Percentiles rank a stretch among this genome's conserved stretches.
These are phyloP conservation scores for Hericium rajendrae DNA, from an alignment of 768 basidiomycete genomes.

Conservation along the genomic window DNA sequence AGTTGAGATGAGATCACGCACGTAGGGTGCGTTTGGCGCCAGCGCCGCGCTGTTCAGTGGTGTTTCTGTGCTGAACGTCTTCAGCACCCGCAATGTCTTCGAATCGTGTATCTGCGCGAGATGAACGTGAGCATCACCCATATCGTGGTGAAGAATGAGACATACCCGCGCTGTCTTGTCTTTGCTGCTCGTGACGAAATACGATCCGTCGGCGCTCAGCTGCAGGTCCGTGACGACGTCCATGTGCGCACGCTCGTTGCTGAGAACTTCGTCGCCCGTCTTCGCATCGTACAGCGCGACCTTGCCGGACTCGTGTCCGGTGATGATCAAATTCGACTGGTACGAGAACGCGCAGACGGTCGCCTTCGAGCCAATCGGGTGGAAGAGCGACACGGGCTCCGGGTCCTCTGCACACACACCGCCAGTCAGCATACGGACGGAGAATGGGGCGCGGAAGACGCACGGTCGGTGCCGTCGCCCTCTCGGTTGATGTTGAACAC, in stretches of 20 bases:
- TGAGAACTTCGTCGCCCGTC: constrained; percentile 72
- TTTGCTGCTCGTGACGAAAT: constrained; percentile 94
- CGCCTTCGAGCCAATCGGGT: constrained; percentile 90
- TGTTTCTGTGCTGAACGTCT: constrained; percentile 89
- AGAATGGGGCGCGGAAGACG: constrained; percentile 23
- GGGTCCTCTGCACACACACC: constrained; percentile 45
- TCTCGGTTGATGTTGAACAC: constrained; percentile 83
- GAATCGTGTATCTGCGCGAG: constrained; percentile 72
- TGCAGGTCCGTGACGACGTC: constrained; percentile 90
- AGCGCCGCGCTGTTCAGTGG: constrained; percentile 91
- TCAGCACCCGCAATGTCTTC: constrained; percentile 81
- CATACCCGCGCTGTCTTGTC: constrained; percentile 91
- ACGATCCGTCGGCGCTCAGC: constrained; percentile 79
- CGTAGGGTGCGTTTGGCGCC: constrained; percentile 77
- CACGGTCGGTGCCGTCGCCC: constrained; percentile 74
- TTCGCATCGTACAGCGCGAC: constrained; percentile 85
- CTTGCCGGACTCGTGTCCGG: constrained; percentile 96
- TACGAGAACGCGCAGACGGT: constrained; percentile 91
- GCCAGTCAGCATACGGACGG: not conserved
- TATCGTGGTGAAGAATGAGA: constrained; percentile 4
- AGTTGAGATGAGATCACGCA: constrained; percentile 24
- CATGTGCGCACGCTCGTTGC: constrained; percentile 82
- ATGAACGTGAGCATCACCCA: not conserved
- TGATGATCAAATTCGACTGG: constrained; percentile 69
- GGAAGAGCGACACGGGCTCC: constrained; percentile 72